phyloP scores from a whole-genome alignment of 257 asterid species.

The Leptodermis oblonga region DNA sequence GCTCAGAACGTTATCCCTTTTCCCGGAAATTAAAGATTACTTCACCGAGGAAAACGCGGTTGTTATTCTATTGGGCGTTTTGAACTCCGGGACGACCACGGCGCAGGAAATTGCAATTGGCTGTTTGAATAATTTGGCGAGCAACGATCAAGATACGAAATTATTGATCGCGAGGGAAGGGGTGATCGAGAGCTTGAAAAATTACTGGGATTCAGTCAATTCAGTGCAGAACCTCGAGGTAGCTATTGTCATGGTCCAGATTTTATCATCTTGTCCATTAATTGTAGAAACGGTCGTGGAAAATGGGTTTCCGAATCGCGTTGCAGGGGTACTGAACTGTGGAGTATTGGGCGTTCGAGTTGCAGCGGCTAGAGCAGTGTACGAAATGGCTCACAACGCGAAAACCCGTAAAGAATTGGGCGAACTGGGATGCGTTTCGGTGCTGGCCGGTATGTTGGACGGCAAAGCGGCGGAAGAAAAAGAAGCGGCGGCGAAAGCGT shows the following conservation, averaged over 20 bases:
- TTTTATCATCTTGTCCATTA: constrained; percentile 49
- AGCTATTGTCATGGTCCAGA: constrained; percentile 50
- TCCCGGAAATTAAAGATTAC: constrained; percentile 52
- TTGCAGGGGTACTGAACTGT: constrained; percentile 43
- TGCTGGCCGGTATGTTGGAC: constrained; percentile 57
- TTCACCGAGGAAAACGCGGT: constrained; percentile 67
- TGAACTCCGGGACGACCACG: constrained; percentile 61
- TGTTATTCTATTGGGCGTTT: constrained; percentile 38
- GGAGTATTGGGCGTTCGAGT: constrained; percentile 57
- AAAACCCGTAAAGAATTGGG: constrained; percentile 73
- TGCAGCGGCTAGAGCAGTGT: constrained; percentile 58
- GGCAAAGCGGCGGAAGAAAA: constrained; percentile 76
- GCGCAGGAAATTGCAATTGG: constrained; percentile 81
- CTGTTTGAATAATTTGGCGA: constrained; percentile 62
- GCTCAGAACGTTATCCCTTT: constrained; percentile 49
- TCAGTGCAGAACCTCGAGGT: constrained; percentile 49
- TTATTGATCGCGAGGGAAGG: constrained; percentile 64
- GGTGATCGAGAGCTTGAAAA: constrained; percentile 54
- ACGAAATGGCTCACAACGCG: constrained; percentile 45
- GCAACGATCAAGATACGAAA: constrained; percentile 48
- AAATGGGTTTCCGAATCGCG: constrained; percentile 43
- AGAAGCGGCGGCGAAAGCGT: constrained; percentile 56
- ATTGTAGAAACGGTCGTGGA: constrained; percentile 55
- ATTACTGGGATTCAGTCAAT: constrained; percentile 62
- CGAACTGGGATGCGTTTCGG: constrained; percentile 59